phyloP scores from a whole-genome alignment of 192 early-diverging fungal genomes.

The Lobosporangium transversale region DNA sequence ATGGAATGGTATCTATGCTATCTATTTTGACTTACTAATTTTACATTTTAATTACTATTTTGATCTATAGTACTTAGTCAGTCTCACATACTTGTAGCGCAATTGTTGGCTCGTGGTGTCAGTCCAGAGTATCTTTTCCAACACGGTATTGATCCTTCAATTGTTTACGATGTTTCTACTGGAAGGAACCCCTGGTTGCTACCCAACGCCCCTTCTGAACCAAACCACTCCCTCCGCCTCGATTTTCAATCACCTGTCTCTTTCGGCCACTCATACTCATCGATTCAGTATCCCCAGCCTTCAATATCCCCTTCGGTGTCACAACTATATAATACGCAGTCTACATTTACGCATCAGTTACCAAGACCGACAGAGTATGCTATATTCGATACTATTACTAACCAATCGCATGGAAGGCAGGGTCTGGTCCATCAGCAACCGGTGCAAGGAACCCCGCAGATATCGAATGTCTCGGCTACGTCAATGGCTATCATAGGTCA shows the following conservation, averaged over 20 bases:
- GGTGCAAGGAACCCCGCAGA: not conserved
- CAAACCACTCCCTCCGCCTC: not conserved
- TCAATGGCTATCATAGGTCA: not conserved
- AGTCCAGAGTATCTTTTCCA: not conserved
- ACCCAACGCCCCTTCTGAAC: not conserved
- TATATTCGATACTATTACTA: too few species aligned
- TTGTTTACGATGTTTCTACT: not conserved
- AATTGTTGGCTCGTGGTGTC: not conserved
- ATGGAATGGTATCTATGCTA: not conserved
- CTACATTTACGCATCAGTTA: not conserved
- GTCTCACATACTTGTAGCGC: not conserved
- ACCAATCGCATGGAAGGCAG: not conserved
- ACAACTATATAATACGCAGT: not conserved
- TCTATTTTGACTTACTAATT: not conserved
- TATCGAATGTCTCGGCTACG: not conserved
- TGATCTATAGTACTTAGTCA: not conserved
- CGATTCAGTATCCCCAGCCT: not conserved
- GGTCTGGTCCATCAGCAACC: not conserved
- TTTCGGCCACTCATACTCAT: too few species aligned
- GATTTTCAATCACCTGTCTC: not conserved
- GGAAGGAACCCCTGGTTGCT: not conserved
- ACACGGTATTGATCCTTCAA: not conserved
- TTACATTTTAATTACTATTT: constrained; percentile 4
- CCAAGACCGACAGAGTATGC: not conserved
- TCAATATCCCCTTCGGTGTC: too few species aligned